These are phyloP conservation scores for Drechslerella coelobrocha DNA, from an alignment of 2,329 filamentous ascomycete genomes.

Conservation along the genomic window DNA sequence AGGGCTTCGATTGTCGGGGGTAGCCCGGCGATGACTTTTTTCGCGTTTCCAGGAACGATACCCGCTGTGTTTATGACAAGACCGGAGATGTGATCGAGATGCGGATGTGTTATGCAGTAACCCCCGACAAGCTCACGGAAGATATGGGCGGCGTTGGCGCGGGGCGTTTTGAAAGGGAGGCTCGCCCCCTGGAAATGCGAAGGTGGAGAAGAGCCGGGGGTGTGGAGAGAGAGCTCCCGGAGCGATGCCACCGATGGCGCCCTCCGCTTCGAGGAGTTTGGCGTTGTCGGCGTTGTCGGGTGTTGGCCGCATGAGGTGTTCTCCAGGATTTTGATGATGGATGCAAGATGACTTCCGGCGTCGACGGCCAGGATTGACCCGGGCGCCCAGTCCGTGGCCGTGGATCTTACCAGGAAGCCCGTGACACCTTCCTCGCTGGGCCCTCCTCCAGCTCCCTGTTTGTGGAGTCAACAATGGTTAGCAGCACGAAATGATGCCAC, in stretches of 20 bases:
- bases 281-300: conserved; percentile 48
- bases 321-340: conserved; percentile 81
- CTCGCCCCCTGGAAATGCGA: conserved; percentile 69
- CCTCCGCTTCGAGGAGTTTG: conserved; percentile 41
- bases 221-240: conserved; percentile 19
- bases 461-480: conserved; percentile 14
- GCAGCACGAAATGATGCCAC: background rate
- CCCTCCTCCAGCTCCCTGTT: conserved; percentile 78
- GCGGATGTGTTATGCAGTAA: conserved; percentile 94
- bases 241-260: conserved; percentile 13
- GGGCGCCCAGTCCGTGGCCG: conserved; percentile 77
- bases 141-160: conserved; percentile 81
- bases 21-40: conserved; percentile 77
- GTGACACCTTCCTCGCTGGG: conserved; percentile 90
- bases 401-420: conserved; percentile 83
- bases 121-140: conserved; percentile 81
- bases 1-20: conserved; percentile 90
- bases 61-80: conserved; percentile 93
- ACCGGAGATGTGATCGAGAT: conserved; percentile 90
- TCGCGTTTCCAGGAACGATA: conserved; percentile 79
- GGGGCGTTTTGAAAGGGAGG: conserved; percentile 70
- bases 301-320: conserved; percentile 60
- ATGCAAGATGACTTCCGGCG: conserved; percentile 84
- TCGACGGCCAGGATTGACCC: conserved; percentile 90
- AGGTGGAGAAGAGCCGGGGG: conserved; percentile 16